Base-by-base conservation (phyloP, 1,139 yeast species). In the Nakaseomyces kungkrabaensis region DNA sequence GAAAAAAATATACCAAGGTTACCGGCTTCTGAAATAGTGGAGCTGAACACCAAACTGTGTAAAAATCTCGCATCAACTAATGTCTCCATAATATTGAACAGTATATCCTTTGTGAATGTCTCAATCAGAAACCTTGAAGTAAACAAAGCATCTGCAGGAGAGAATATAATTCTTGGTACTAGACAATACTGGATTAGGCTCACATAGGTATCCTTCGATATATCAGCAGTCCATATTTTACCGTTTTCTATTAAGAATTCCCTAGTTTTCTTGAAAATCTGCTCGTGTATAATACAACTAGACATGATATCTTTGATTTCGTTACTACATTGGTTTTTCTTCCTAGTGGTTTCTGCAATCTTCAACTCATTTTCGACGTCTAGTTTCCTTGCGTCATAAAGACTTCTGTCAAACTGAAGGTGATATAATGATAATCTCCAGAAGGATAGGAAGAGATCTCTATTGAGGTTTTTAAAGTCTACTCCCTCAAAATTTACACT, bases 91-190 rank as follows among this genome's bases (percentile, higher is more conserved):
- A 81, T 57, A 1, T 56, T 58, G 7, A 76, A 71, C 1, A 69
- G 54, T 0, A 76, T 68, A 1, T 72, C 70, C 17, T 74, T 54
- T 0, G 69, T 63, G 52, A 82, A 79, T 13, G 82, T 58, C 46
- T 66, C 57, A 54, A 79, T 75, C 3, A 87, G 58, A 61, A 89
- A 87, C 51, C 75, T 72, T 0, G 88, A 80, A 43, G 82, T 69
- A 62, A 71, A 89, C 1, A 85, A 74, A 0, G 97, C 96, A 69
- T 90, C 98, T 54, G 82, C 78, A 0, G 96, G 82, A 0, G 97
- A 86, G 57, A 84, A 88, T 3, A 84, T 66, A 3, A 83, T 76
- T 58, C 97, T 73, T 13, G 96, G 97, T 22, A 89, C 67, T 5
- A 88, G 60, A 66, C 96, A 87, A 49, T 69, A 68, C 53, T 84